A percentile compares a stretch with the other conserved stretches of the same genome.
Conservation (phyloP, 164 flowering plant species). For the Piper longum region DNA sequence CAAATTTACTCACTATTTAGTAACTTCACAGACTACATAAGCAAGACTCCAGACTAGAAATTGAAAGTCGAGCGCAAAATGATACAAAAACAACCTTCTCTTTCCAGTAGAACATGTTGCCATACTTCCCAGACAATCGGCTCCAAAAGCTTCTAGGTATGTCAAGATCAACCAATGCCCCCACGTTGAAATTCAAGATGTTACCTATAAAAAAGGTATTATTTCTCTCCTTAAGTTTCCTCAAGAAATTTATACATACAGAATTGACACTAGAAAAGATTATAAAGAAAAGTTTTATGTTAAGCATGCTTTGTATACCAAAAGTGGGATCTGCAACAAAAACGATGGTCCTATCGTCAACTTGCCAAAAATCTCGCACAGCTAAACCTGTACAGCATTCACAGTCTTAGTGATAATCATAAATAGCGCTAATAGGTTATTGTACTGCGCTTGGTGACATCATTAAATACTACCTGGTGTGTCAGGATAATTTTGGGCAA, state of each 20-base stretch:
- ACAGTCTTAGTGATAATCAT: too few species aligned
- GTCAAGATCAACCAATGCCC: constrained; percentile 71
- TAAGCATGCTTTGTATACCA: constrained; percentile 26
- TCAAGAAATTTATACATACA: too few species aligned
- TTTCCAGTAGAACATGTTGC: constrained; percentile 95
- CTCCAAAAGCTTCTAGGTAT: constrained; percentile 97
- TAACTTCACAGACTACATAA: background rate
- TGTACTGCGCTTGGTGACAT: too few species aligned
- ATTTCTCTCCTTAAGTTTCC: background rate
- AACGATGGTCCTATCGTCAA: constrained; percentile 90
- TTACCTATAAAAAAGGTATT: constrained; percentile 33
- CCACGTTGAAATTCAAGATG: constrained; percentile 86
- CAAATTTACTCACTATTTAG: background rate
- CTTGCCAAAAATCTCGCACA: constrained; percentile 80
- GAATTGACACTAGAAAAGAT: background rate
- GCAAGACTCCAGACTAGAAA: background rate
- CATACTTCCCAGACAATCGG: constrained; percentile 85
- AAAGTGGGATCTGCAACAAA: constrained; percentile 96
- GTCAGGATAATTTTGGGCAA: constrained; percentile 96
- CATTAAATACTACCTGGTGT: constrained; percentile 53
- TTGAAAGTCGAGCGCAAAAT: background rate
- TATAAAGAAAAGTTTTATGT: too few species aligned
- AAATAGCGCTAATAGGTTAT: too few species aligned
- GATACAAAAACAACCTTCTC: constrained; percentile 43
- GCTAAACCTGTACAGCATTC: constrained; percentile 53